phyloP scores from a whole-genome alignment of 495 filamentous ascomycete species.

The Darksidea phi region DNA sequence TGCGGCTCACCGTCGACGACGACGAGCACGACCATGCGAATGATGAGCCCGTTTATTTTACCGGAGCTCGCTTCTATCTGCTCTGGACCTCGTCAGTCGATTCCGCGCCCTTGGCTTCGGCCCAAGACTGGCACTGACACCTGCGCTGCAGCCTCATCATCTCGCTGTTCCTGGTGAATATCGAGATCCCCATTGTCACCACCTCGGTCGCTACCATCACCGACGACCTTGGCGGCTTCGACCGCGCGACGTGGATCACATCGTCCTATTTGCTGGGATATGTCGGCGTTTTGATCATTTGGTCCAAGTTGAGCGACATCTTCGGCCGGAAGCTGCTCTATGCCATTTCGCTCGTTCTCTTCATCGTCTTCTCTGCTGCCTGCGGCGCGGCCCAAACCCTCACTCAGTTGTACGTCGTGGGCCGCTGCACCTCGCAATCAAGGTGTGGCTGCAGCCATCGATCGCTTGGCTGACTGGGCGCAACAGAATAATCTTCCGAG shows the following conservation, averaged over 20 bases:
- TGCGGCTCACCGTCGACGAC: not conserved
- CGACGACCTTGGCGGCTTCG: not conserved
- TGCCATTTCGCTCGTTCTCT: not conserved
- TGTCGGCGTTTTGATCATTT: not conserved
- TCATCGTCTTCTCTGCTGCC: not conserved
- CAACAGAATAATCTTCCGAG: not conserved
- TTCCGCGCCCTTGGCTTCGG: not conserved
- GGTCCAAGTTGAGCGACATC: not conserved
- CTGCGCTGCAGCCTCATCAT: not conserved
- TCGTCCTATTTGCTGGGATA: not conserved
- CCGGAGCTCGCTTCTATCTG: not conserved
- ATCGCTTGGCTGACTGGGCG: not conserved
- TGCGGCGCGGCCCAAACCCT: not conserved
- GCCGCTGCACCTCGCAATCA: not conserved
- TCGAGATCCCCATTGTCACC: not conserved
- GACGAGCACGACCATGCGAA: not conserved
- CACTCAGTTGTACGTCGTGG: not conserved
- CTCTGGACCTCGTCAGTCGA: not conserved
- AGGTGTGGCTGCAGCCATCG: not conserved
- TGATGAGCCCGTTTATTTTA: not conserved
- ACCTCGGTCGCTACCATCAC: not conserved
- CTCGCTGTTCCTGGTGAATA: not conserved
- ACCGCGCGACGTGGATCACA: not conserved
- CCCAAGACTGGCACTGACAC: not conserved
- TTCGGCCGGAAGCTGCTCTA: not conserved